Percentiles rank a stretch among this genome's conserved stretches.
These are phyloP conservation scores for Aureoboletus auriporus DNA, from an alignment of 768 basidiomycete species.

Conservation along the genomic window DNA sequence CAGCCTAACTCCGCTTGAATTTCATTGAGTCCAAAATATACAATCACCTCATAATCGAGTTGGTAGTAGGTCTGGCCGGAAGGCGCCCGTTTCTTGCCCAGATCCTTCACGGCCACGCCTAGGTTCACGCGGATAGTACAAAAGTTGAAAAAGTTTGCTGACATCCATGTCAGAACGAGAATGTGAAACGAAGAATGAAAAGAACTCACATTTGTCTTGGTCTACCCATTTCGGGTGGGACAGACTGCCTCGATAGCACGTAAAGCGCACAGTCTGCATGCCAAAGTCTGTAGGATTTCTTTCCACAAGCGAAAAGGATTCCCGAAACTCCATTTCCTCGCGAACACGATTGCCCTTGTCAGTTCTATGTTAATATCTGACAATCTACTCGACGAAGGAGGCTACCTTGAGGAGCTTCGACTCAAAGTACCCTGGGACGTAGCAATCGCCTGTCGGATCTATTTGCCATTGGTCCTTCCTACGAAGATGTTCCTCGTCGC, in stretches of 20 bases:
- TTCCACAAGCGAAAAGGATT: neutral
- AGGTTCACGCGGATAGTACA: neutral
- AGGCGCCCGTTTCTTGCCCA: neutral
- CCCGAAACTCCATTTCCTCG: neutral
- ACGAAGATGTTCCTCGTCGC: conserved; percentile 6
- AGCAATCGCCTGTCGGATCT: neutral
- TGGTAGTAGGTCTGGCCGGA: conserved; percentile 1
- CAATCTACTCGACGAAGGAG: neutral
- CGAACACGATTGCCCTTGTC: conserved; percentile 1
- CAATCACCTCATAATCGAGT: neutral
- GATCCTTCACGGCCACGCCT: neutral
- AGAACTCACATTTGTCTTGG: conserved; percentile 4
- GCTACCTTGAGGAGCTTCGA: conserved; percentile 6
- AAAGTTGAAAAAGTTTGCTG: neutral
- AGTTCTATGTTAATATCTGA: neutral
- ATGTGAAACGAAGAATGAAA: neutral
- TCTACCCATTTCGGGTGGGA: conserved; percentile 4
- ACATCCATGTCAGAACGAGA: neutral
- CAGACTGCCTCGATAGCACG: conserved; percentile 1
- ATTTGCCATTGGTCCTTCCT: neutral
- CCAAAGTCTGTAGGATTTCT: neutral
- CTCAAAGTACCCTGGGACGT: conserved; percentile 13
- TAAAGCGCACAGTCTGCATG: neutral
- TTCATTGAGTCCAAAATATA: conserved; percentile 2
- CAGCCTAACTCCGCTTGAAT: conserved; percentile 3